Percentiles rank a stretch among this genome's conserved stretches.
phyloP scores from a whole-genome alignment of 768 basidiomycete species.

The Serendipita sp. region DNA sequence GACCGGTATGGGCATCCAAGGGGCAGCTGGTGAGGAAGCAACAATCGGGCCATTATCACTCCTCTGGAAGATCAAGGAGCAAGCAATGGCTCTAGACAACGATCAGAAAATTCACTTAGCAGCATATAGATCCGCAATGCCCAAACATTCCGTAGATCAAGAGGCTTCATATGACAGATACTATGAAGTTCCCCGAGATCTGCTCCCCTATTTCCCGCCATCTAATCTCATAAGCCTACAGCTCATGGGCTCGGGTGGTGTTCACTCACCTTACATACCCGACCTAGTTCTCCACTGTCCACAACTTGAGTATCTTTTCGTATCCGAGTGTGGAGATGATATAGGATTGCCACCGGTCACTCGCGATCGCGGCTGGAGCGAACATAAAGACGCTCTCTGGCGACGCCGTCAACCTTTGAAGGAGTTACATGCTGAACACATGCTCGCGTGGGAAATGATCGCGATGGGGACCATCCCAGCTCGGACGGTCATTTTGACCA shows the following conservation, averaged over 20 bases:
- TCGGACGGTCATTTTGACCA: neutral
- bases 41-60: too few species aligned
- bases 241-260: neutral
- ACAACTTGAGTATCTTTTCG: neutral
- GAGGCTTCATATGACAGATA: too few species aligned
- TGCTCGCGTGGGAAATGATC: neutral
- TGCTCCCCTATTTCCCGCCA: too few species aligned
- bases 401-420: neutral
- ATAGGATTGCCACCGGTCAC: neutral
- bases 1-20: too few species aligned
- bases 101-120: too few species aligned
- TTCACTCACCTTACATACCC: neutral
- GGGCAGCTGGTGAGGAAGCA: too few species aligned
- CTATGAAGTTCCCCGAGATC: too few species aligned
- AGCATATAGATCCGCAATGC: too few species aligned
- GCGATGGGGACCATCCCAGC: neutral
- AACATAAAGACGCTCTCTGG: neutral
- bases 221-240: neutral
- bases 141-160: too few species aligned
- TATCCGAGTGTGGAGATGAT: neutral
- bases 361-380: neutral
- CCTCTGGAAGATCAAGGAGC: too few species aligned
- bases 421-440: neutral
- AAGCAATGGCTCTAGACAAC: too few species aligned
- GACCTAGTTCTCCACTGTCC: neutral